Evolutionary conservation across 1,284 basidiomycete genomes (phyloP), one percentile per base, ranked within the genome.

Genomic region (Apiotrichum porosum): DNA sequence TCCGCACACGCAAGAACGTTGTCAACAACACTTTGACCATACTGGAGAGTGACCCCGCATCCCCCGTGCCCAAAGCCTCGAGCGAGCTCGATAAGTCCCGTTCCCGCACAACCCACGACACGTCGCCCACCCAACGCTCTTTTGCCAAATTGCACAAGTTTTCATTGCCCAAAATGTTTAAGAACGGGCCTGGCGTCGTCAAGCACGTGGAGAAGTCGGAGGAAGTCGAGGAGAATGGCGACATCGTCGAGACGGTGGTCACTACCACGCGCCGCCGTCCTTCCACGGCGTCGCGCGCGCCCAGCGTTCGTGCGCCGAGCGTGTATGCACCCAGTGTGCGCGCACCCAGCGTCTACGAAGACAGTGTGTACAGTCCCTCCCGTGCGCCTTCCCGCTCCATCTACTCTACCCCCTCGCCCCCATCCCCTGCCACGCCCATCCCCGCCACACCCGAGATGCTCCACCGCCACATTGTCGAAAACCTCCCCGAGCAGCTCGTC

Each of bases 241-340:
- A 42, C 32, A 24, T 23, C 24, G 23, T 41, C 30, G 41, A 42
- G 41, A 13, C 30, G 6, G 33, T 21, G n/a, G 9, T 13, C 10
- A 17, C 40, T 9, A 42, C 40, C 18, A 24, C 32, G 4, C 41
- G 41, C 32, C 41, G 41, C 32, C 41, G 40, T 9, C 40, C 30
- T 12, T 22, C 24, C 10, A 24, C 24, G 8, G 17, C 23, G 26
- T 30, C 32, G 14, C 34, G 35, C 18, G 3, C n/a, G n/a, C n/a
- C n/a, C n/a, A n/a, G n/a, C n/a, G n/a, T n/a, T n/a, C n/a, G n/a
- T n/a, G n/a, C n/a, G 6, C 21, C 24, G 26, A 28, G 26, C 26
- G 26, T 28, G 26, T 28, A 28, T 3, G 15, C n/a, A 4, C n/a
- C 32, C 32, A 5, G 9, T n/a, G n/a, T n/a, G n/a, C 32, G n/a